phyloP scores from a whole-genome alignment of 75 land plant genomes.

The Pseudotsuga menziesii region DNA sequence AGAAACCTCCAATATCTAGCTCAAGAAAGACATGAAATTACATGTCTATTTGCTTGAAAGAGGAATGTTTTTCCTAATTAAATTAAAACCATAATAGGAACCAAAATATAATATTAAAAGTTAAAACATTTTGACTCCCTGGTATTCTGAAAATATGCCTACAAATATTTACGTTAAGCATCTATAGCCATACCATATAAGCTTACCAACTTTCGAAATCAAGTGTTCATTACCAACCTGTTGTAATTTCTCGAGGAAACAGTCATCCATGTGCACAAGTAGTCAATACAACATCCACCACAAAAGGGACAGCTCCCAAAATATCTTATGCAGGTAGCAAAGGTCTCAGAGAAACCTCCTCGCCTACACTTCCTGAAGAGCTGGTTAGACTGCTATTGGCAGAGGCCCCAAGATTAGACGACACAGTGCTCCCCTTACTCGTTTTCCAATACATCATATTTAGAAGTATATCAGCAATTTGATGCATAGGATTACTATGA shows the following conservation, averaged over 20 bases:
- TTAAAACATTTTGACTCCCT: neutral
- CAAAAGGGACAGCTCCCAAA: constrained; percentile 74
- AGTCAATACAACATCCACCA: constrained; percentile 68
- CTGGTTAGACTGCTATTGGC: constrained; percentile 33
- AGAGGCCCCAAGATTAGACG: constrained; percentile 22
- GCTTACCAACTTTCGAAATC: neutral
- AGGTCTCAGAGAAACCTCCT: constrained; percentile 48
- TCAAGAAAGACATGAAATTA: neutral
- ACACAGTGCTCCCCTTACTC: constrained; percentile 34
- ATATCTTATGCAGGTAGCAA: constrained; percentile 78
- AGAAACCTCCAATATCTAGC: neutral
- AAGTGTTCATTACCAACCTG: constrained; percentile 43
- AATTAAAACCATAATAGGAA: neutral
- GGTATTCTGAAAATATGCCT: neutral
- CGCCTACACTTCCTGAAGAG: constrained; percentile 34
- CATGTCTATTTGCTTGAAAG: neutral
- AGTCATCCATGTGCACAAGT: constrained; percentile 77
- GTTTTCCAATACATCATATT: constrained; percentile 68
- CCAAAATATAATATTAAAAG: neutral
- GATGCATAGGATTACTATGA: constrained; percentile 65
- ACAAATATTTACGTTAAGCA: neutral
- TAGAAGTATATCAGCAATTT: constrained; percentile 65
- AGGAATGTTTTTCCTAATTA: neutral
- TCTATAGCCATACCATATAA: neutral
- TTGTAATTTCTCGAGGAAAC: constrained; percentile 70